Evolutionary conservation across 2,329 filamentous ascomycete species (phyloP).

Genomic region (Diaporthe nobilis): DNA sequence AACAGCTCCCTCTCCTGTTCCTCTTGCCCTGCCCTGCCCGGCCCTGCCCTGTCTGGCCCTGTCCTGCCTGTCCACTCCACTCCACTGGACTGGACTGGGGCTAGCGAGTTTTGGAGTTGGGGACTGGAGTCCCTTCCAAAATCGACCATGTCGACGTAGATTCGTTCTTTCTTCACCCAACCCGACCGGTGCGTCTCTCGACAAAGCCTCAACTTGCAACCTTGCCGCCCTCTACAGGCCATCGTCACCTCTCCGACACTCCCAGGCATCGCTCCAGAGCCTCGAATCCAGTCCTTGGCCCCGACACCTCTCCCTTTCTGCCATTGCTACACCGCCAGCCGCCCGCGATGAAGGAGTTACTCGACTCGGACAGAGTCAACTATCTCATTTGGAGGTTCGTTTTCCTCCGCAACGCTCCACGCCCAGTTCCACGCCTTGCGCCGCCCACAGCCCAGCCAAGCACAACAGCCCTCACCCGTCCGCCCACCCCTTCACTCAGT

Average conservation of each 20-base stretch:
- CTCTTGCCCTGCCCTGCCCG: conserved; percentile 1
- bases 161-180: conserved; percentile 39
- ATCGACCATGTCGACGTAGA: conserved; percentile 38
- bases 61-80: conserved; percentile 12
- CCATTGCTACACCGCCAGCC: conserved; percentile 45
- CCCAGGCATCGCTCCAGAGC: conserved; percentile 7
- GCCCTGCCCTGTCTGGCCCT: background rate
- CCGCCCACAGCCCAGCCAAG: conserved; percentile 31
- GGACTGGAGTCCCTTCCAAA: conserved; percentile 40
- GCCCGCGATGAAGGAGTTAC: conserved; percentile 70
- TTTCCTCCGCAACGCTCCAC: conserved; percentile 45
- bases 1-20: conserved; percentile 22
- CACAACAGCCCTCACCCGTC: conserved; percentile 11
- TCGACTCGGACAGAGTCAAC: conserved; percentile 78
- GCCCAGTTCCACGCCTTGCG: conserved; percentile 37
- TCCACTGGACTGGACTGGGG: conserved; percentile 33
- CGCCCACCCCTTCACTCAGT: background rate
- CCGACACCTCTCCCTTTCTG: conserved; percentile 37
- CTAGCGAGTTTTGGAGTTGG: conserved; percentile 32
- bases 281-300: conserved; percentile 1
- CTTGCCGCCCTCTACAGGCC: conserved; percentile 35
- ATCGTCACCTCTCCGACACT: conserved; percentile 4
- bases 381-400: conserved; percentile 80
- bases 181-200: conserved; percentile 32
- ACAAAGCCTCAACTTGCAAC: conserved; percentile 34